Evolutionary conservation across 768 basidiomycete species (phyloP).

Genomic region (Rhodotorula babjevae): DNA sequence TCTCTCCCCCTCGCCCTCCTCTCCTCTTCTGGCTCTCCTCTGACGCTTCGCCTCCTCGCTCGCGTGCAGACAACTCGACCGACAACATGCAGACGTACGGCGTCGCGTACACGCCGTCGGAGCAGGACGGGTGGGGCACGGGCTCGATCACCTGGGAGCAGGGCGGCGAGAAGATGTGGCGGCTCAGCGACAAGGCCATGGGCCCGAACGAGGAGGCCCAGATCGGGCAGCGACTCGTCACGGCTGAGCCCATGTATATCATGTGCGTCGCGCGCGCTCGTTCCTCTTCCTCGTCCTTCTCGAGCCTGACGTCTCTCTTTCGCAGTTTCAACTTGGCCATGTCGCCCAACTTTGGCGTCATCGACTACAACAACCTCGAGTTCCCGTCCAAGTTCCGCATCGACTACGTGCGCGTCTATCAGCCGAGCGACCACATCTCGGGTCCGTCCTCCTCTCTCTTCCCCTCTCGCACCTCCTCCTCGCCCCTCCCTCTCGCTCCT

Average conservation of each 20-base stretch:
- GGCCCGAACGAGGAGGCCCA: conserved; percentile 59
- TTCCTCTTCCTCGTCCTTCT: conserved; percentile 41
- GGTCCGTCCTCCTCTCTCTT: conserved; percentile 43
- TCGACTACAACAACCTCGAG: conserved; percentile 61
- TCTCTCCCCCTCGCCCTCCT: conserved; percentile 18
- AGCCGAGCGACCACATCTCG: conserved; percentile 46
- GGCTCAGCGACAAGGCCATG: conserved; percentile 59
- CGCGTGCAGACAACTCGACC: background rate
- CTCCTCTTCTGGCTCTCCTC: background rate
- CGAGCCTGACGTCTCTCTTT: too few species aligned
- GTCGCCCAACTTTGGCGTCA: background rate
- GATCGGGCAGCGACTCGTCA: conserved; percentile 62
- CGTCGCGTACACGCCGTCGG: background rate
- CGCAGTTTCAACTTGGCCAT: background rate
- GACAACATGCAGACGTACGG: background rate
- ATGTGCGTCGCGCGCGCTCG: conserved; percentile 51
- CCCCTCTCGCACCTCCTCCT: background rate
- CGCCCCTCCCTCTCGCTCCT: too few species aligned
- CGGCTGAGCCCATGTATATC: conserved; percentile 90
- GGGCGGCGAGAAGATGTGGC: conserved; percentile 66
- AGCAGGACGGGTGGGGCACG: conserved; percentile 43
- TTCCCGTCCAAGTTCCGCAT: conserved; percentile 73
- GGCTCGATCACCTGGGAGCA: conserved; percentile 81
- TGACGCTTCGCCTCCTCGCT: too few species aligned
- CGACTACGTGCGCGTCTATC: conserved; percentile 89